Conservation (phyloP, 805 yeast genomes). For the Starmerella roubikii region DNA sequence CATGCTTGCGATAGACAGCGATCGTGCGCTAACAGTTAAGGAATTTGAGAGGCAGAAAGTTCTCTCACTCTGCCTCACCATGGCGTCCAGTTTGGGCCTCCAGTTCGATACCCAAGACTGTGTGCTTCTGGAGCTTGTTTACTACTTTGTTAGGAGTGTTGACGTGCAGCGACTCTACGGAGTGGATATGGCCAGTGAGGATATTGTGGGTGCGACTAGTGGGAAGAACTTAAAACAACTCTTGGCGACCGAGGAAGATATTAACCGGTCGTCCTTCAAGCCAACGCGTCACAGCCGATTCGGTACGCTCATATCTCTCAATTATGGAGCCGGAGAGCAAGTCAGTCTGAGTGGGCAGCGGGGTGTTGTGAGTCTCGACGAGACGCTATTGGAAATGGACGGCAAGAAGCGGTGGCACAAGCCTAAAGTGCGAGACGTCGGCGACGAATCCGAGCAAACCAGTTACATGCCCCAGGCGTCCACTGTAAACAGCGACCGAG, state of each 20-base stretch:
- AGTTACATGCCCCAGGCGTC: slow-evolving; percentile 6
- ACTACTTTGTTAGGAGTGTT: slow-evolving; percentile 47
- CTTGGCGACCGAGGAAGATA: slow-evolving; percentile 45
- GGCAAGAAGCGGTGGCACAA: slow-evolving; percentile 51
- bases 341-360: slow-evolving; percentile 56
- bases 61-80: slow-evolving; percentile 54
- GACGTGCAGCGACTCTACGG: slow-evolving; percentile 26
- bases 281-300: slow-evolving; percentile 76
- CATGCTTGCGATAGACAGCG: slow-evolving; percentile 68
- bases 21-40: slow-evolving; percentile 46
- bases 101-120: slow-evolving; percentile 55
- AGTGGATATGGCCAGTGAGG: slow-evolving; percentile 4
- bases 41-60: slow-evolving; percentile 61
- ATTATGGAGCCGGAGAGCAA: slow-evolving; percentile 46
- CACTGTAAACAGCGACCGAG: slow-evolving; percentile 17
- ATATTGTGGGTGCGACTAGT: background rate
- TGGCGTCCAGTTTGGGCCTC: slow-evolving; percentile 48
- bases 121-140: slow-evolving; percentile 55
- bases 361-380: slow-evolving; percentile 37
- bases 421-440: slow-evolving; percentile 17
- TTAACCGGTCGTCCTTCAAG: slow-evolving; percentile 35
- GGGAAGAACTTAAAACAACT: slow-evolving; percentile 30
- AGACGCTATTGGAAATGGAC: slow-evolving; percentile 54
- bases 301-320: slow-evolving; percentile 70
- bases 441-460: slow-evolving; percentile 21